A percentile compares a stretch with the other conserved stretches of the same genome.
phyloP scores from a whole-genome alignment of 2,329 filamentous ascomycete genomes.

The Xylaria polymorpha region DNA sequence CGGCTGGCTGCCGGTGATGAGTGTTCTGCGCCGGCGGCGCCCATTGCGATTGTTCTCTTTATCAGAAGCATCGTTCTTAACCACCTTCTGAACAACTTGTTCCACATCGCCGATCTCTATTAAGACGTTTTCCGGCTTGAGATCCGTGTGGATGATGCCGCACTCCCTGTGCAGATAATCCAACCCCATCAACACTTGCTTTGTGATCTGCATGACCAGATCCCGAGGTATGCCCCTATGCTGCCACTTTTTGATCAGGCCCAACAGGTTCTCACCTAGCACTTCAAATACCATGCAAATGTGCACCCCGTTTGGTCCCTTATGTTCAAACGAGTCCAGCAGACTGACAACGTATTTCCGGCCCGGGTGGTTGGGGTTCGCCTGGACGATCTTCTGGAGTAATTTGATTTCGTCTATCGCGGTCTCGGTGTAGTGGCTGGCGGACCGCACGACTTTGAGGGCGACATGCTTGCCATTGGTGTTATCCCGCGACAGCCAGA shows the following conservation, averaged over 20 bases:
- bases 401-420: slow-evolving; percentile 99
- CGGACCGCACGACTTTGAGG: slow-evolving; percentile 96
- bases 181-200: slow-evolving; percentile 93
- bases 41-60: slow-evolving; percentile 95
- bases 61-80: slow-evolving; percentile 79
- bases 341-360: slow-evolving; percentile 95
- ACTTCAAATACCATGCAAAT: slow-evolving; percentile 99
- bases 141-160: slow-evolving; percentile 97
- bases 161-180: slow-evolving; percentile 98
- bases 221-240: slow-evolving; percentile 96
- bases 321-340: slow-evolving; percentile 96
- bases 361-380: slow-evolving; percentile 93
- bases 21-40: slow-evolving; percentile 85
- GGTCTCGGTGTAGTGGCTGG: slow-evolving; percentile 98
- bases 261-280: slow-evolving; percentile 91
- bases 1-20: slow-evolving; percentile 97
- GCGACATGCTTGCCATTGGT: slow-evolving; percentile 92
- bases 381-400: slow-evolving; percentile 94
- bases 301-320: slow-evolving; percentile 94
- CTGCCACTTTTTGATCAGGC: slow-evolving; percentile 98
- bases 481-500: slow-evolving; percentile 87
- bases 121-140: slow-evolving; percentile 97
- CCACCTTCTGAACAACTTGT: slow-evolving; percentile 96
- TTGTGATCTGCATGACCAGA: slow-evolving; percentile 97
- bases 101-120: slow-evolving; percentile 99